These are phyloP conservation scores for Penicillium sp. DNA, from an alignment of 2,329 filamentous ascomycete genomes.

Conservation along the genomic window DNA sequence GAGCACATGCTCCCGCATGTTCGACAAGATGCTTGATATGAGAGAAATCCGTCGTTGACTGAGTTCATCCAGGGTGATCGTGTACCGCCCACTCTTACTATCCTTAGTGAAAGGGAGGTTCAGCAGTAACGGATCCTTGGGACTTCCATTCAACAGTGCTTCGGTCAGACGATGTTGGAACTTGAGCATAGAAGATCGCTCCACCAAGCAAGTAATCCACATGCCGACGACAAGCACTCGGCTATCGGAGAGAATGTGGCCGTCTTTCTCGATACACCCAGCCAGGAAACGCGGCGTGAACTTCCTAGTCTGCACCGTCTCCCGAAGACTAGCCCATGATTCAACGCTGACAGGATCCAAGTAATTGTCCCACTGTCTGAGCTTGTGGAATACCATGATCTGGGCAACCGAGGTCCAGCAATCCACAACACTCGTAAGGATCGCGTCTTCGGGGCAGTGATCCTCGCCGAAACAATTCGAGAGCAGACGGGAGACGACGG, in stretches of 20 bases:
- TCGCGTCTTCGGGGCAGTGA: conserved; percentile 53
- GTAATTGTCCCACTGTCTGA: conserved; percentile 59
- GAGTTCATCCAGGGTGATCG: conserved; percentile 56
- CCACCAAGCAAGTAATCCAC: conserved; percentile 59
- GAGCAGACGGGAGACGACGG: conserved; percentile 55
- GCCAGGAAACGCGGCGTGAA: conserved; percentile 51
- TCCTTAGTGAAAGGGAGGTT: conserved; percentile 60
- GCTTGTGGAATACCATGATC: conserved; percentile 48
- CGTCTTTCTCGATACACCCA: conserved; percentile 47
- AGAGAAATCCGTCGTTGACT: conserved; percentile 56
- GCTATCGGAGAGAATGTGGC: conserved; percentile 47
- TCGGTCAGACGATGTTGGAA: conserved; percentile 61
- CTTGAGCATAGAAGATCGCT: conserved; percentile 62
- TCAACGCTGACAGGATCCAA: conserved; percentile 56
- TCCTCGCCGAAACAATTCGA: conserved; percentile 66
- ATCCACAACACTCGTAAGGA: conserved; percentile 56
- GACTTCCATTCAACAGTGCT: conserved; percentile 54
- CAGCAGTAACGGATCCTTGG: conserved; percentile 51
- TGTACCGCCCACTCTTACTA: conserved; percentile 39
- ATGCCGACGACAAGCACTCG: conserved; percentile 52
- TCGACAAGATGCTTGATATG: conserved; percentile 59
- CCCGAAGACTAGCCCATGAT: conserved; percentile 51
- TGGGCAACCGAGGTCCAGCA: conserved; percentile 57
- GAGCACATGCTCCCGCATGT: conserved; percentile 58
- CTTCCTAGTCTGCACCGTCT: conserved; percentile 51